These are phyloP conservation scores for Firmiana major DNA, from an alignment of 345 rosid genomes.

Conservation along the genomic window DNA sequence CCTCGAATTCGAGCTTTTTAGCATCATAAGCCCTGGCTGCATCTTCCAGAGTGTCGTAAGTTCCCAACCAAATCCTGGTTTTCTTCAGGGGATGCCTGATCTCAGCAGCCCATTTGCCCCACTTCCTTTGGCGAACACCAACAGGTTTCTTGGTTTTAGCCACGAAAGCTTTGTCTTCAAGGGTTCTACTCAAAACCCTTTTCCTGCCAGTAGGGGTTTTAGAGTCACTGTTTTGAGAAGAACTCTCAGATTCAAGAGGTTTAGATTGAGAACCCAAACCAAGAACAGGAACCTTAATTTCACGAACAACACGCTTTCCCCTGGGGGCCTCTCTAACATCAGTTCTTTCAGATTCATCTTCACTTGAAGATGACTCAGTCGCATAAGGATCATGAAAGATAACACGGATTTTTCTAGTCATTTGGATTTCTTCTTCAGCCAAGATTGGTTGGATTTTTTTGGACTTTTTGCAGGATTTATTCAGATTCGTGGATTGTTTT, in stretches of 20 bases:
- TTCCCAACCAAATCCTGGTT: constrained; percentile 75
- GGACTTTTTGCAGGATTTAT: constrained; percentile 25
- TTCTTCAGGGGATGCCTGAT: constrained; percentile 59
- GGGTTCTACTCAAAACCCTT: constrained; percentile 23
- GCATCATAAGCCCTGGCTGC: constrained; percentile 71
- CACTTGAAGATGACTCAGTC: constrained; percentile 80
- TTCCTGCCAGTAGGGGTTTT: constrained; percentile 32
- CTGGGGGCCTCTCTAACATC: neutral
- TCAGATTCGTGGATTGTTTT: constrained; percentile 27
- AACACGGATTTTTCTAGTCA: constrained; percentile 59
- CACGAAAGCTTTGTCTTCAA: neutral
- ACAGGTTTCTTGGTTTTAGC: constrained; percentile 23
- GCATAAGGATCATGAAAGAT: constrained; percentile 78
- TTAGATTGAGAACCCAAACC: neutral
- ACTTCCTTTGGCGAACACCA: constrained; percentile 80
- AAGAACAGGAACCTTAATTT: constrained; percentile 43
- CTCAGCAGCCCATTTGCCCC: constrained; percentile 98
- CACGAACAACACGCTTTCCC: constrained; percentile 57
- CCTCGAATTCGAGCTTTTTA: constrained; percentile 60
- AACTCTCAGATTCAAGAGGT: constrained; percentile 38
- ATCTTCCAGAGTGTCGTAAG: constrained; percentile 62
- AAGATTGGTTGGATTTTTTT: constrained; percentile 16
- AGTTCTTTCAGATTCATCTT: constrained; percentile 50
- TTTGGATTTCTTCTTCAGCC: constrained; percentile 25
- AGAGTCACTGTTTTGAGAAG: constrained; percentile 63